A percentile compares a stretch with the other conserved stretches of the same genome.
phyloP scores from a whole-genome alignment of 345 rosid species.

The Geranium rotundifolium region DNA sequence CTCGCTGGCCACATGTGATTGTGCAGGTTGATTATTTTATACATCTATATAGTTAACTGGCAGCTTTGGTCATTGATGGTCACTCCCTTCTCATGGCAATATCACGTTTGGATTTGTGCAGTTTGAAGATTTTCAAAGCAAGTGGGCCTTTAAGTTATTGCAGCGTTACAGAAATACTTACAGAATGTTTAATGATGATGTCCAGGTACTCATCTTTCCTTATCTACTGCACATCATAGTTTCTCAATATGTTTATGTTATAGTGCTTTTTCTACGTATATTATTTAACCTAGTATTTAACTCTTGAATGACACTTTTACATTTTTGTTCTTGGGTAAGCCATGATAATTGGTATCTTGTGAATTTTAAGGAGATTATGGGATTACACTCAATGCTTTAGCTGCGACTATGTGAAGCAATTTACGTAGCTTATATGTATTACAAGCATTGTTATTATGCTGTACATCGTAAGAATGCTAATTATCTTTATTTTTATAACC shows the following conservation, averaged over 20 bases:
- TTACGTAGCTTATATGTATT: too few species aligned
- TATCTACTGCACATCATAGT: conserved; percentile 5
- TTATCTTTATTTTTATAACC: too few species aligned
- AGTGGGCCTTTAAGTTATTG: conserved; percentile 97
- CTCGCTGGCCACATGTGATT: conserved; percentile 96
- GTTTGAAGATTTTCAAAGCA: conserved; percentile 99
- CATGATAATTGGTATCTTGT: too few species aligned
- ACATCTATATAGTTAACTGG: neutral
- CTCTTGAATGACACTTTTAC: neutral
- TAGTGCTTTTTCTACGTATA: too few species aligned
- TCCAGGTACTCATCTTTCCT: conserved; percentile 58
- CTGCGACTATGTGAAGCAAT: too few species aligned
- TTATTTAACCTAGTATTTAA: neutral
- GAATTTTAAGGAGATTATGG: too few species aligned
- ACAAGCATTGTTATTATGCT: too few species aligned
- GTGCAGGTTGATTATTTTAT: conserved; percentile 56
- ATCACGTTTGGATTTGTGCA: conserved; percentile 20
- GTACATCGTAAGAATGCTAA: too few species aligned
- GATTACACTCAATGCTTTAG: too few species aligned
- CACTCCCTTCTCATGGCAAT: neutral
- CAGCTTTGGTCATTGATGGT: neutral
- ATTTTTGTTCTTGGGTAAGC: too few species aligned
- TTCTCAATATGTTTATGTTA: neutral
- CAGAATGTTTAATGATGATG: conserved; percentile 98
- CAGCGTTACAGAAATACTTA: conserved; percentile 72